Conservation (phyloP, 1,284 basidiomycete genomes). For the Trichosporon sp. region DNA sequence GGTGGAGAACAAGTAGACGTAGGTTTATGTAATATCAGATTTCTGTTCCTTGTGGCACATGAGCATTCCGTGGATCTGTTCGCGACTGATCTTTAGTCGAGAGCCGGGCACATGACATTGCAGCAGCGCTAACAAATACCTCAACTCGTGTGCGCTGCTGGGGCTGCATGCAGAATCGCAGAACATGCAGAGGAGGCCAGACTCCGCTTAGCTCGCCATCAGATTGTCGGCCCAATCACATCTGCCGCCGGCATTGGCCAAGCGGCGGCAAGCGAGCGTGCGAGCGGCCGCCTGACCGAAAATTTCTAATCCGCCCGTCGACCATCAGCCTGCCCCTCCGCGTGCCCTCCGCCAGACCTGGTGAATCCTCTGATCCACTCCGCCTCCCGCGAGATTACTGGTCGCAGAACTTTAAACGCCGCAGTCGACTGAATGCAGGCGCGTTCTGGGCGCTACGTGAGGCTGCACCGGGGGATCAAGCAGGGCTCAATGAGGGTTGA, state of each 20-base stretch:
- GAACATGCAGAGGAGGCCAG: too few species aligned
- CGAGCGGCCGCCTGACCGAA: background rate
- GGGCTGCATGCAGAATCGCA: too few species aligned
- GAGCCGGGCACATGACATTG: background rate
- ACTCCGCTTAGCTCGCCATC: too few species aligned
- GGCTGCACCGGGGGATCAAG: too few species aligned
- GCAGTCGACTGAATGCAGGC: background rate
- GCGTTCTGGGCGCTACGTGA: too few species aligned
- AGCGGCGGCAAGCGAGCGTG: background rate
- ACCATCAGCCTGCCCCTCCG: background rate
- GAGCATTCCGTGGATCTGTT: background rate
- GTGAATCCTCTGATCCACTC: too few species aligned
- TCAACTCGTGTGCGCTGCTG: background rate
- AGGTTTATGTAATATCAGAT: background rate
- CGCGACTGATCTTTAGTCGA: background rate
- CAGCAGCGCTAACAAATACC: background rate
- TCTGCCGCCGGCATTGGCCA: background rate
- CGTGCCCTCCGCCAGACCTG: too few species aligned
- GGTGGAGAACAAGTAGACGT: conserved; percentile 20
- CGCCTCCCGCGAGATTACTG: background rate
- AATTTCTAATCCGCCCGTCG: conserved; percentile 5
- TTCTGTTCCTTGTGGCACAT: background rate
- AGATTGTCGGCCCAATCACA: background rate
- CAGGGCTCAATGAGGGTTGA: too few species aligned
- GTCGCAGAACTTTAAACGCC: conserved; percentile 4